phyloP scores from a whole-genome alignment of 352 stramenopile genomes.

The Pythium volutum region DNA sequence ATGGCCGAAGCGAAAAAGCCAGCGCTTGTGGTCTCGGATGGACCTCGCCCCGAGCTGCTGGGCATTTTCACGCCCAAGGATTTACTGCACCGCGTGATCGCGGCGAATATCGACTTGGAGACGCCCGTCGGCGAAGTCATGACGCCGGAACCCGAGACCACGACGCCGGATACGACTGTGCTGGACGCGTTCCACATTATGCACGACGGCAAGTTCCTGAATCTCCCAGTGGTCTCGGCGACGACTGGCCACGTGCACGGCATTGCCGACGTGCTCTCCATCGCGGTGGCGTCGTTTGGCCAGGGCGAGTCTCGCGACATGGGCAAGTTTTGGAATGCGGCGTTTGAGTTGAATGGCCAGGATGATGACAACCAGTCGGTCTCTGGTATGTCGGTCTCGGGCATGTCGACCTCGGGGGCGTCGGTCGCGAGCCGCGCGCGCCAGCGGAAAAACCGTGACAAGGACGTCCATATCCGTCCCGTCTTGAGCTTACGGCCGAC shows the following conservation, averaged over 20 bases:
- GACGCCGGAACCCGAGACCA: constrained; percentile 95
- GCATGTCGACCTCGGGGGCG: constrained; percentile 36
- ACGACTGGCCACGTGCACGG: constrained; percentile 72
- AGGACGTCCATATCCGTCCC: constrained; percentile 70
- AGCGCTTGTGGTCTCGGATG: constrained; percentile 69
- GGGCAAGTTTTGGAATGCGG: constrained; percentile 74
- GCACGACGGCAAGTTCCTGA: constrained; percentile 97
- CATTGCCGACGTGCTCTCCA: constrained; percentile 78
- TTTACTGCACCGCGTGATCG: constrained; percentile 94
- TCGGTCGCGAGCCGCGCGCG: constrained; percentile 63
- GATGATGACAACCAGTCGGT: constrained; percentile 45
- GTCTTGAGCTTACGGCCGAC: constrained; percentile 81
- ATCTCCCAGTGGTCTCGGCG: constrained; percentile 92
- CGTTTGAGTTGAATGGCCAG: constrained; percentile 55
- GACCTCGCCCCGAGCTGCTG: constrained; percentile 69
- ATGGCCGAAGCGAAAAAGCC: constrained; percentile 81
- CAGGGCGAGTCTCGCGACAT: constrained; percentile 69
- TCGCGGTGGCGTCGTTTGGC: constrained; percentile 73
- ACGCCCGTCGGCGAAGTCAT: constrained; percentile 93
- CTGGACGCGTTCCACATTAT: constrained; percentile 98
- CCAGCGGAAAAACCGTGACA: constrained; percentile 73
- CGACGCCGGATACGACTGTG: constrained; percentile 91
- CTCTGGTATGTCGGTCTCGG: constrained; percentile 49
- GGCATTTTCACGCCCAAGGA: constrained; percentile 99
- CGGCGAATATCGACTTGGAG: constrained; percentile 84